phyloP scores from a whole-genome alignment of 2,329 filamentous ascomycete genomes.

The Fusarium sp. region DNA sequence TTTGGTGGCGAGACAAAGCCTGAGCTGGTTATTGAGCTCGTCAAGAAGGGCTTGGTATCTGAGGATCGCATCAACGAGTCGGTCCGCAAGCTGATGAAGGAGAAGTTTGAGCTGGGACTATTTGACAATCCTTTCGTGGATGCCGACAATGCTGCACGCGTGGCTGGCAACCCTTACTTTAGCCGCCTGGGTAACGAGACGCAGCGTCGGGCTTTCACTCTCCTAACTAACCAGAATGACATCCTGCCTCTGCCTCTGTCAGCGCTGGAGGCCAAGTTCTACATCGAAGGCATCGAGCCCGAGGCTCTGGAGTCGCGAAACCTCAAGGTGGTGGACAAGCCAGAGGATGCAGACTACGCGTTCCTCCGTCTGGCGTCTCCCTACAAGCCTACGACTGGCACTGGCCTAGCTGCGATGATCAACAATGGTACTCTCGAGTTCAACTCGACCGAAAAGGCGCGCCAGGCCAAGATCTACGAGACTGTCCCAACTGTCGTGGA shows the following conservation, averaged over 20 bases:
- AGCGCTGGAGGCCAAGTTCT: constrained; percentile 33
- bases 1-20: constrained; percentile 61
- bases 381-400: constrained; percentile 48
- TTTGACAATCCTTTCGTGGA: constrained; percentile 65
- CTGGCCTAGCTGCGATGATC: constrained; percentile 52
- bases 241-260: constrained; percentile 35
- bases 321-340: constrained; percentile 50
- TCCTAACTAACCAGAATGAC: constrained; percentile 42
- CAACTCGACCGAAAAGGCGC: constrained; percentile 43
- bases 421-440: constrained; percentile 57
- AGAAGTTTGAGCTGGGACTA: constrained; percentile 64
- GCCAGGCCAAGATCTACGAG: constrained; percentile 49
- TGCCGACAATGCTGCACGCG: constrained; percentile 43
- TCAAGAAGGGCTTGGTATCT: constrained; percentile 51
- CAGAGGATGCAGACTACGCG: constrained; percentile 55
- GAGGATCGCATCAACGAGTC: constrained; percentile 60
- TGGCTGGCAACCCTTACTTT: constrained; percentile 60
- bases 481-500: constrained; percentile 57
- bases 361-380: constrained; percentile 55
- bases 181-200: constrained; percentile 41
- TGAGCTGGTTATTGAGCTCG: constrained; percentile 61
- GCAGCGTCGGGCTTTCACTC: constrained; percentile 44
- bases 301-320: constrained; percentile 33
- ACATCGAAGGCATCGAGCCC: constrained; percentile 34
- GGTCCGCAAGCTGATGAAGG: constrained; percentile 57